Percentiles rank a stretch among this genome's conserved stretches.
phyloP scores from a whole-genome alignment of 306 rosid genomes.

The Vicia villosa region DNA sequence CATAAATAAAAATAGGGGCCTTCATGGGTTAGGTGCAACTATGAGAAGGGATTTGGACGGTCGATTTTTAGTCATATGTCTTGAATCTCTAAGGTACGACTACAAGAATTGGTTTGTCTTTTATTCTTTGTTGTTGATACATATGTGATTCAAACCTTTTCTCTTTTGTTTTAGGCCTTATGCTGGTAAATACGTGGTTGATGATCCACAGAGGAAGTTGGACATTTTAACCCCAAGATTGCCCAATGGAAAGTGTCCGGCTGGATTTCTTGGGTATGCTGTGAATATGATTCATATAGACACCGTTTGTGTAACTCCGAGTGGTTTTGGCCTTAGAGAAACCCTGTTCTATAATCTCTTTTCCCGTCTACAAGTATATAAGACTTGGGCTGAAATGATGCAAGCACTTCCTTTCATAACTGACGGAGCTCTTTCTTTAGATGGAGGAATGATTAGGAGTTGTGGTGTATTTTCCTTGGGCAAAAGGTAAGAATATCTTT shows the following conservation, averaged over 20 bases:
- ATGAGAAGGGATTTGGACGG: conserved; percentile 75
- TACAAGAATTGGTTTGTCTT: conserved; percentile 36
- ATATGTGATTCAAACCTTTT: background rate
- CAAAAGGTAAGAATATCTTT: conserved; percentile 53
- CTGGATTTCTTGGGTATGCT: conserved; percentile 88
- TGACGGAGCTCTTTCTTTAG: conserved; percentile 89
- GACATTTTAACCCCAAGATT: conserved; percentile 79
- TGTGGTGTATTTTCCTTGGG: conserved; percentile 71
- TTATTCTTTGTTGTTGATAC: conserved; percentile 31
- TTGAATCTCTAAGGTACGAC: conserved; percentile 73
- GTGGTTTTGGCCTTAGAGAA: conserved; percentile 82
- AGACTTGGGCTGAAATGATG: conserved; percentile 80
- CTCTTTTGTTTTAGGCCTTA: conserved; percentile 55
- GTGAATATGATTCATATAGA: conserved; percentile 80
- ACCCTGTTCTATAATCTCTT: conserved; percentile 80
- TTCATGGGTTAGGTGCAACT: conserved; percentile 71
- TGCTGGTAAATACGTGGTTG: conserved; percentile 62
- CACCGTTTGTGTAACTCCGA: conserved; percentile 51
- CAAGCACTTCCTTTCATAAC: conserved; percentile 76
- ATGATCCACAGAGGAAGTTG: conserved; percentile 77
- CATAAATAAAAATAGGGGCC: conserved; percentile 59
- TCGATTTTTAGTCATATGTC: conserved; percentile 75
- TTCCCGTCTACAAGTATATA: conserved; percentile 79
- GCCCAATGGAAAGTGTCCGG: conserved; percentile 71
- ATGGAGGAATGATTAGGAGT: conserved; percentile 78